These are phyloP conservation scores for Aspergillus panamensis DNA, from an alignment of 495 filamentous ascomycete species.

Conservation along the genomic window DNA sequence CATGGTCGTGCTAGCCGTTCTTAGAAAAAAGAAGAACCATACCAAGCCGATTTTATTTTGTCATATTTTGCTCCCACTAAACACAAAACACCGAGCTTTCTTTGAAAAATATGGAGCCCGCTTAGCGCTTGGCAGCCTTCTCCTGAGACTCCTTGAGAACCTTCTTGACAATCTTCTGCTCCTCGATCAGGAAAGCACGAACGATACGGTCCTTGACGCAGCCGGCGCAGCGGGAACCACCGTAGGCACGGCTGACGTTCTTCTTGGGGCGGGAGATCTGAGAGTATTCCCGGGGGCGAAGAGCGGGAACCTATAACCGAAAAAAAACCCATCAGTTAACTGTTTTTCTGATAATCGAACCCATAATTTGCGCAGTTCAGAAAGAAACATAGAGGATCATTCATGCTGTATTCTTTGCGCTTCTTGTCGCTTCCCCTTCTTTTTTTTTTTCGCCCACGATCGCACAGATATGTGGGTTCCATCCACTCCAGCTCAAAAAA, in stretches of 20 bases:
- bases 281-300: constrained; percentile 95
- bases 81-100: constrained; percentile 42
- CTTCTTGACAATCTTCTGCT: constrained; percentile 99
- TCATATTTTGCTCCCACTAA: constrained; percentile 40
- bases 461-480: not conserved
- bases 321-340: constrained; percentile 23
- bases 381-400: not conserved
- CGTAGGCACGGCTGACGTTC: constrained; percentile 96
- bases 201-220: constrained; percentile 98
- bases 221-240: constrained; percentile 95
- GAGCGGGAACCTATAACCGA: constrained; percentile 75
- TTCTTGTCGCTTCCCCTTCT: not conserved
- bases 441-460: not conserved
- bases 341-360: constrained; percentile 7
- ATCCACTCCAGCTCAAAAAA: not conserved
- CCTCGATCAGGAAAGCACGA: constrained; percentile 97
- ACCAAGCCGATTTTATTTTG: constrained; percentile 34
- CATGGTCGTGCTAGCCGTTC: constrained; percentile 17
- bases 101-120: constrained; percentile 28
- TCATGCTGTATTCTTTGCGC: not conserved
- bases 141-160: constrained; percentile 91
- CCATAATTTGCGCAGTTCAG: not conserved
- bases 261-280: constrained; percentile 96
- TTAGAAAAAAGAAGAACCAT: constrained; percentile 28
- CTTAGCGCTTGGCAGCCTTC: constrained; percentile 60